Conservation (phyloP, 2,329 filamentous ascomycete species). For the Canariomyces notabilis region DNA sequence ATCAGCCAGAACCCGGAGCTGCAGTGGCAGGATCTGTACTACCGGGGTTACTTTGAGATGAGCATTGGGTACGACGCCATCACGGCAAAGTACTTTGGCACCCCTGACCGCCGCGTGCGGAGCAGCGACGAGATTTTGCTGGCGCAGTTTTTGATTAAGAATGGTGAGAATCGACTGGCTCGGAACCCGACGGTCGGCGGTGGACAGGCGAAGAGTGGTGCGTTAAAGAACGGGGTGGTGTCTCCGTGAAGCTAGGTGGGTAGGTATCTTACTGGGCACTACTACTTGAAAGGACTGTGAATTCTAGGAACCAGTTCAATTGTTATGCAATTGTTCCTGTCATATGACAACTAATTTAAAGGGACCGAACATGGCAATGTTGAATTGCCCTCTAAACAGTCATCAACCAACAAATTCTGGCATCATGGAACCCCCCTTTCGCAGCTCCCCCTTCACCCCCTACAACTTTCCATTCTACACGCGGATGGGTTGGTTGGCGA, state of each 20-base stretch:
- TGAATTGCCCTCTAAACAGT: too few relatives aligned
- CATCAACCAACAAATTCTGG: too few relatives aligned
- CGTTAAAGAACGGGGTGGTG: conserved; percentile 44
- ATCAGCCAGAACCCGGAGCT: conserved; percentile 55
- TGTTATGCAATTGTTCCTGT: too few relatives aligned
- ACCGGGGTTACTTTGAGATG: conserved; percentile 67
- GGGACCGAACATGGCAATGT: too few relatives aligned
- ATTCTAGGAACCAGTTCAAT: too few relatives aligned
- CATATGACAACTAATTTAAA: too few relatives aligned
- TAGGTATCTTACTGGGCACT: too few relatives aligned
- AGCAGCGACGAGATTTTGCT: conserved; percentile 62
- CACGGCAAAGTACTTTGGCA: conserved; percentile 60
- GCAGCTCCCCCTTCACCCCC: too few relatives aligned
- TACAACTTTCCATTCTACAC: too few relatives aligned
- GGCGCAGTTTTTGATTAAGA: conserved; percentile 64
- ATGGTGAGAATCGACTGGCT: conserved; percentile 54
- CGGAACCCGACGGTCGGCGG: conserved; percentile 35
- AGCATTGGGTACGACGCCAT: conserved; percentile 52
- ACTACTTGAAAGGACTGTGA: too few relatives aligned
- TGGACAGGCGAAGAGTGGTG: conserved; percentile 48
- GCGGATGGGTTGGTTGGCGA: too few relatives aligned
- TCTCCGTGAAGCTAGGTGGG: not conserved
- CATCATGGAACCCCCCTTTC: too few relatives aligned
- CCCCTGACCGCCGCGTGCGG: conserved; percentile 51
- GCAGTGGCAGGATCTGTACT: conserved; percentile 70